Evolutionary conservation across 164 flowering plant genomes (phyloP).

Genomic region (Vitis riparia): DNA sequence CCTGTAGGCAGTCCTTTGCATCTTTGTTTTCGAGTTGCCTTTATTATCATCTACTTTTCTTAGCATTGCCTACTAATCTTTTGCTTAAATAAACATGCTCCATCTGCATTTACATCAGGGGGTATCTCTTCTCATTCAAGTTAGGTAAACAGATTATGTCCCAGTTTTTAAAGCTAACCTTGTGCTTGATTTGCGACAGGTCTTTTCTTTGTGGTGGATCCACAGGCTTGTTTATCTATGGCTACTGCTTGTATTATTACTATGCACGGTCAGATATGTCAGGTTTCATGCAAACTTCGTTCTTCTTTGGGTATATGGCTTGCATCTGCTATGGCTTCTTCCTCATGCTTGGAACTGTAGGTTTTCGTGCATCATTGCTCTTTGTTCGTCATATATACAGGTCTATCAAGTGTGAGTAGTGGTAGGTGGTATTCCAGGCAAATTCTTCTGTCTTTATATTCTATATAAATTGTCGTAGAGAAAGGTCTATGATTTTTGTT

Average conservation of each 20-base stretch:
- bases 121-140: neutral
- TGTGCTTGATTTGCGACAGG: slow-evolving; percentile 15
- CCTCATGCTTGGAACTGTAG: slow-evolving; percentile 40
- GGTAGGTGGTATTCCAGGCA: neutral
- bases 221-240: slow-evolving; percentile 40
- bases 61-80: neutral
- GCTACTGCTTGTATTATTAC: slow-evolving; percentile 40
- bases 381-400: slow-evolving; percentile 39
- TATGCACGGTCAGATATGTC: slow-evolving; percentile 41
- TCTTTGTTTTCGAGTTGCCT: too few species aligned
- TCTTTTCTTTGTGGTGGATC: slow-evolving; percentile 46
- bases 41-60: too few species aligned
- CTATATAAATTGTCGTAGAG: neutral
- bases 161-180: neutral
- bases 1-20: too few species aligned
- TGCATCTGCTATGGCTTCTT: slow-evolving; percentile 48
- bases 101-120: too few species aligned
- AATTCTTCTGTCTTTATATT: neutral
- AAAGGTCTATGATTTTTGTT: slow-evolving; percentile 7
- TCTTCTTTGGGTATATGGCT: slow-evolving; percentile 47
- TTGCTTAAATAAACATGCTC: neutral
- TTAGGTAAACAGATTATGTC: too few species aligned
- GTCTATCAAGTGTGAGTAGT: slow-evolving; percentile 40
- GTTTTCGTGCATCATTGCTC: slow-evolving; percentile 38
- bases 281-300: slow-evolving; percentile 44